These are phyloP conservation scores for Sutorius eximius DNA, from an alignment of 1,284 basidiomycete species.

Conservation along the genomic window DNA sequence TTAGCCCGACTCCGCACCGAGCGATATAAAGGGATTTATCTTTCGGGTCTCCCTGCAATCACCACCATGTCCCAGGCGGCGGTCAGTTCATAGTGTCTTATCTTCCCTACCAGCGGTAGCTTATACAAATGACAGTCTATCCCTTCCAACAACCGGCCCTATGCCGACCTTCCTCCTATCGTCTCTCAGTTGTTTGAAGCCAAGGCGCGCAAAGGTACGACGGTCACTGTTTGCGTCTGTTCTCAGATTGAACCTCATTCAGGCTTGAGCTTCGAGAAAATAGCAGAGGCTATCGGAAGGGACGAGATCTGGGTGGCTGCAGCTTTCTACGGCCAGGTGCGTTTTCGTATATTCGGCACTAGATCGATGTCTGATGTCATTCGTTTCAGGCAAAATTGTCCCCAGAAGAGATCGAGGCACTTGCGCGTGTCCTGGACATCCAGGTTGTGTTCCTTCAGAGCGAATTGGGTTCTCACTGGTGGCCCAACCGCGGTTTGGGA, in stretches of 20 bases:
- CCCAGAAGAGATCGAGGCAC: slow-evolving; percentile 55
- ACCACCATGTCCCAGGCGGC: slow-evolving; percentile 39
- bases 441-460: slow-evolving; percentile 40
- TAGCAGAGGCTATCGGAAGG: slow-evolving; percentile 68
- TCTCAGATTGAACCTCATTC: slow-evolving; percentile 7
- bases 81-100: slow-evolving; percentile 31
- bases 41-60: not conserved
- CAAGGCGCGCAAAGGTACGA: slow-evolving; percentile 65
- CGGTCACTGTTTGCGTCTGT: not conserved
- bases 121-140: slow-evolving; percentile 35
- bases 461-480: slow-evolving; percentile 67
- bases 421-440: slow-evolving; percentile 55
- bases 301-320: slow-evolving; percentile 90
- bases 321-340: slow-evolving; percentile 81
- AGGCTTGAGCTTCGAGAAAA: slow-evolving; percentile 74
- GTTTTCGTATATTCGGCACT: slow-evolving; percentile 13
- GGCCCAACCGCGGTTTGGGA: slow-evolving; percentile 64
- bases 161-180: slow-evolving; percentile 54
- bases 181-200: slow-evolving; percentile 58
- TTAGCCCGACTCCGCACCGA: not conserved
- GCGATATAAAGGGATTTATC: slow-evolving; percentile 11
- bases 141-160: slow-evolving; percentile 47
- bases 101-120: not conserved
- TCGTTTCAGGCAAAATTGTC: slow-evolving; percentile 63
- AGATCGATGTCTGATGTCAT: not conserved